Conservation (phyloP, 2,329 filamentous ascomycete genomes). For the Ophiocordyceps sinensis region DNA sequence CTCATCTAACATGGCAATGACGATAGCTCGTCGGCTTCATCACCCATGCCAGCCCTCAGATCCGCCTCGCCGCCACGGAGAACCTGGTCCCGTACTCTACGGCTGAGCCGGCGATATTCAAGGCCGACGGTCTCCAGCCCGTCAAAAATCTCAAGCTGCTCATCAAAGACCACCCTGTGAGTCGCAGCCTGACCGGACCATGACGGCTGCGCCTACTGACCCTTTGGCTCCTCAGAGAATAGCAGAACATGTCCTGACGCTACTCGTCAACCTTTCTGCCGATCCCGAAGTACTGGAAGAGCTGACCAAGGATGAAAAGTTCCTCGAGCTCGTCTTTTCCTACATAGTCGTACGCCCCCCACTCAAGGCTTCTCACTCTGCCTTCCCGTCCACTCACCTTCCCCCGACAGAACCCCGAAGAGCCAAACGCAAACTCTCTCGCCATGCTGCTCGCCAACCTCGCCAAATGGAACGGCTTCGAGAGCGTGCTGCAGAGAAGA, state of each 20-base stretch:
- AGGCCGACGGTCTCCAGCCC: conserved; percentile 61
- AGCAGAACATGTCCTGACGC: conserved; percentile 81
- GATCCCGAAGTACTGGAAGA: conserved; percentile 62
- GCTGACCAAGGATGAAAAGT: conserved; percentile 65
- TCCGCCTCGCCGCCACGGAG: conserved; percentile 73
- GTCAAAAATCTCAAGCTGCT: conserved; percentile 80
- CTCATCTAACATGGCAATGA: not conserved
- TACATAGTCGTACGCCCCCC: conserved; percentile 53
- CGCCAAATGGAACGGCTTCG: conserved; percentile 62
- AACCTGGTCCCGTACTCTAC: conserved; percentile 74
- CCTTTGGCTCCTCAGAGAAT: conserved; percentile 48
- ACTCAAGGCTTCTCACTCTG: not conserved
- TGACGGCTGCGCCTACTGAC: not conserved
- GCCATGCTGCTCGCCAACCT: conserved; percentile 92
- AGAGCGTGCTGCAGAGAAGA: conserved; percentile 52
- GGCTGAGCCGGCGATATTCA: conserved; percentile 67
- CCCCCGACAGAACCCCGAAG: conserved; percentile 44
- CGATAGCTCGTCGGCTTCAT: conserved; percentile 80
- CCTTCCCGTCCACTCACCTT: not conserved
- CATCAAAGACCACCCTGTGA: conserved; percentile 66
- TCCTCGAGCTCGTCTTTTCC: conserved; percentile 58
- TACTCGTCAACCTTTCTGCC: conserved; percentile 73
- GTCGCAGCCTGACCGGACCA: conserved; percentile 11
- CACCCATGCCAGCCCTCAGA: conserved; percentile 79
- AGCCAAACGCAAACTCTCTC: conserved; percentile 70